Evolutionary conservation across 108 stramenopile genomes (phyloP).

Genomic region (Cyclotella cryptica): DNA sequence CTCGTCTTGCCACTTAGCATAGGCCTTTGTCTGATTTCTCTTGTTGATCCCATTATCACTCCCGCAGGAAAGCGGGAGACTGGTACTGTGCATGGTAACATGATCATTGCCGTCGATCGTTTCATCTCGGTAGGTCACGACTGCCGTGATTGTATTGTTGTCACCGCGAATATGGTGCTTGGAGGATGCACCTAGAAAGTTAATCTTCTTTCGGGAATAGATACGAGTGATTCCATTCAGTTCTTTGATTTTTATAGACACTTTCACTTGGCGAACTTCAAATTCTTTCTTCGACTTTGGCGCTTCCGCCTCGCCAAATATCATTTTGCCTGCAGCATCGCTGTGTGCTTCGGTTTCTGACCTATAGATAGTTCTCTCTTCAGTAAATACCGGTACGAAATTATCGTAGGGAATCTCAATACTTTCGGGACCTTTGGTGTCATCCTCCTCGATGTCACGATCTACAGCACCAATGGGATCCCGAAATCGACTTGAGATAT

Average conservation of each 20-base stretch:
- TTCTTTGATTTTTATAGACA: conserved; percentile 15
- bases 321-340: neutral
- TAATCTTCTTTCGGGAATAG: conserved; percentile 5
- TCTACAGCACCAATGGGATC: too few relatives aligned
- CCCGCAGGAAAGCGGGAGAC: neutral
- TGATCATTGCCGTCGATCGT: neutral
- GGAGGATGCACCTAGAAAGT: too few relatives aligned
- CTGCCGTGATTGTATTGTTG: neutral
- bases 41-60: neutral
- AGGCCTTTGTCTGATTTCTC: neutral
- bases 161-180: neutral
- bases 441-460: neutral
- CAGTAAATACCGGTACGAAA: neutral
- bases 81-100: neutral
- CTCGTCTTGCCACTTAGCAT: conserved; percentile 2
- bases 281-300: neutral
- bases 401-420: neutral
- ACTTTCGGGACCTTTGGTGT: neutral
- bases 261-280: neutral
- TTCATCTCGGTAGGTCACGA: neutral
- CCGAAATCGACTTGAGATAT: neutral
- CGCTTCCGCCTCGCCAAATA: neutral
- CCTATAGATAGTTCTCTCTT: neutral
- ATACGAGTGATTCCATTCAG: conserved; percentile 1
- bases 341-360: too few relatives aligned